phyloP scores from a whole-genome alignment of 495 filamentous ascomycete genomes.

The Clohesyomyces aquaticus region DNA sequence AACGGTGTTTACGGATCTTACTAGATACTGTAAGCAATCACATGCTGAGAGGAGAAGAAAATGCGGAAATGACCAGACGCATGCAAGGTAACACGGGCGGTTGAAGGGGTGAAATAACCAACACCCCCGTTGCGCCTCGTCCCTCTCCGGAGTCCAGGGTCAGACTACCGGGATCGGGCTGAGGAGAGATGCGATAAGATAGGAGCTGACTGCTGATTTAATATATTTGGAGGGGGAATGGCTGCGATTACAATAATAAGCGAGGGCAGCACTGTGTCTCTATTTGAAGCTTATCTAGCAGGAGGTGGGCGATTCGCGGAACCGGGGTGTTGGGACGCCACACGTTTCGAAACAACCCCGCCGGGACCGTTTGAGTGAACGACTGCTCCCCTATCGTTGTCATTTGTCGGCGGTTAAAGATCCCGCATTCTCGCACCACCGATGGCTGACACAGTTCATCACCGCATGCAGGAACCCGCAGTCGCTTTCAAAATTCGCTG shows the following conservation, averaged over 20 bases:
- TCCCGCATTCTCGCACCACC: neutral
- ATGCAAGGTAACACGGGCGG: neutral
- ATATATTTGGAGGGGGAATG: neutral
- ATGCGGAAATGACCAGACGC: neutral
- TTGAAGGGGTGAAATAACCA: neutral
- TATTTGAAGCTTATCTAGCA: conserved; percentile 29
- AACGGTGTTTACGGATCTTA: too few species aligned
- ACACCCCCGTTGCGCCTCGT: neutral
- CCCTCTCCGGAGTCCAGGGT: neutral
- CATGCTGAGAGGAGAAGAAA: too few species aligned
- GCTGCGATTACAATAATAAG: neutral
- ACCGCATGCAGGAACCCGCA: conserved; percentile 23
- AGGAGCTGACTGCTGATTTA: neutral
- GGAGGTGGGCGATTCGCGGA: conserved; percentile 16
- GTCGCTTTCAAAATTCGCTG: neutral
- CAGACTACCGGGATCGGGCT: neutral
- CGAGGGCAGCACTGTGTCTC: neutral
- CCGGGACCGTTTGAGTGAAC: conserved; percentile 8
- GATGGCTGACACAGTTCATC: conserved; percentile 3
- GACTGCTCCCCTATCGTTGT: neutral
- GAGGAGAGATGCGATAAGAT: neutral
- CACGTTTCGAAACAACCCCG: conserved; percentile 28
- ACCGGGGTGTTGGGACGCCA: conserved; percentile 13
- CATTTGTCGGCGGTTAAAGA: conserved; percentile 12
- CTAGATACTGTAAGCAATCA: too few species aligned